Evolutionary conservation across 345 rosid species (phyloP), one percentile per base, ranked within the genome.

Genomic region (Physaria fendleri): DNA sequence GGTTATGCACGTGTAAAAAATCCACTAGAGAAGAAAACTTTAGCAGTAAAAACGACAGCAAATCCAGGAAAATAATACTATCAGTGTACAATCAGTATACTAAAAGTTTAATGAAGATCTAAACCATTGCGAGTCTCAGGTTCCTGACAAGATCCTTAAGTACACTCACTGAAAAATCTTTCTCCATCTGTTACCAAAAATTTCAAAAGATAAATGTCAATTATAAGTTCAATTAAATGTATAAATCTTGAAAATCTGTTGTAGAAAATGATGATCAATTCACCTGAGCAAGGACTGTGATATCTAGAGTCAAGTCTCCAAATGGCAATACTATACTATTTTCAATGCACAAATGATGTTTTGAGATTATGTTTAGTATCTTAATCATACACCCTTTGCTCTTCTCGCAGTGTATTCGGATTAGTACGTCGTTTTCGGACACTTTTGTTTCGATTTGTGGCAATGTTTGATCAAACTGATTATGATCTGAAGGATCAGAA

Each of bases 381-480:
- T 68, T 76, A 3, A 66, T 18, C 10, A 78, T 14, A 59, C 68
- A 54, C 2, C 79, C 79, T 67, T 74, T 77, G 11, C 58, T 73
- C 22, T 79, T 85, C 72, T 82, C 82, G 38, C 87, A 81, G 5
- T 78, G 94, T 64, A 90, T 77, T 73, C 85, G 70, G 3, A 90
- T 64, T 3, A 90, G 77, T 3, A 83, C 78, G 40, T 90, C 77
- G 14, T 71, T 77, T 47, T 67, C 75, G 0, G 78, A 71, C 49
- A 87, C 81, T 65, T 81, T 82, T 0, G 77, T 90, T 72, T 90
- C 95, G 14, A 90, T 81, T 41, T 87, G 85, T 0, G 88, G 91
- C 5, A 87, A 72, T 1, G 30, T 16, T 32, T 68, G 76, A n/a
- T 62, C 75, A 13, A 42, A 71, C 43, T 72, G 54, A 38, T 66